These are phyloP conservation scores for Aspergillus phoenicis DNA, from an alignment of 2,329 filamentous ascomycete species.

Conservation along the genomic window DNA sequence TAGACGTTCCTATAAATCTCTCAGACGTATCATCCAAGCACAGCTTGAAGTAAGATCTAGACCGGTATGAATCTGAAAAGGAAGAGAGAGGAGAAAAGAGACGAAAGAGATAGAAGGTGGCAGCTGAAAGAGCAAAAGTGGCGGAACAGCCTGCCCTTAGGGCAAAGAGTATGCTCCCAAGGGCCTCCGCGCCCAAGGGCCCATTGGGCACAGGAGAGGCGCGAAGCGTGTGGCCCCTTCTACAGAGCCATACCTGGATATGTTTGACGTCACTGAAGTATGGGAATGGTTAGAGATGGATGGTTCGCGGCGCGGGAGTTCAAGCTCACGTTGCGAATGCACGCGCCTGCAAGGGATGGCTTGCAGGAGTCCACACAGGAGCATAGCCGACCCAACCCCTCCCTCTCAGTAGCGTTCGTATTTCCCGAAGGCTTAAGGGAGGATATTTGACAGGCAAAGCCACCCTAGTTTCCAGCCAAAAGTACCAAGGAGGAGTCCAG, in stretches of 20 bases:
- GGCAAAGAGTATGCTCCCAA: slow-evolving; percentile 26
- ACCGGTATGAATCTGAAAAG: background rate
- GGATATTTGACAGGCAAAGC: slow-evolving; percentile 23
- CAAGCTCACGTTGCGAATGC: slow-evolving; percentile 36
- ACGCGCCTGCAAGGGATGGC: slow-evolving; percentile 38
- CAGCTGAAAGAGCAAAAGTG: slow-evolving; percentile 18
- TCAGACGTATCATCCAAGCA: slow-evolving; percentile 7
- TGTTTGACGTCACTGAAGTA: slow-evolving; percentile 42
- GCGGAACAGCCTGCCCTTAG: slow-evolving; percentile 26
- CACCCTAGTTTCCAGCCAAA: slow-evolving; percentile 15
- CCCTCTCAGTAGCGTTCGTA: slow-evolving; percentile 15
- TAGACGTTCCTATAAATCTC: slow-evolving; percentile 14
- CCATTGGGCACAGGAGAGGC: slow-evolving; percentile 33
- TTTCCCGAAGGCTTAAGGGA: slow-evolving; percentile 24
- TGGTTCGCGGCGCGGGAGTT: slow-evolving; percentile 26
- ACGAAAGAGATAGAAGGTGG: slow-evolving; percentile 15
- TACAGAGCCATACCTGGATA: slow-evolving; percentile 43
- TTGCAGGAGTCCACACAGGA: slow-evolving; percentile 25
- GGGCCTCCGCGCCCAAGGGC: slow-evolving; percentile 33
- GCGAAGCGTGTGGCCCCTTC: slow-evolving; percentile 36
- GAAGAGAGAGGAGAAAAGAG: slow-evolving; percentile 10
- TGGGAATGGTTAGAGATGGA: slow-evolving; percentile 35
- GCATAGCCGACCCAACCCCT: slow-evolving; percentile 26
- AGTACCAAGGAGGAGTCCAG: slow-evolving; percentile 2
- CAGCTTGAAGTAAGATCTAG: background rate